These are phyloP conservation scores for Tuctoria greenei DNA, from an alignment of 176 grass and related monocot species.

Conservation along the genomic window DNA sequence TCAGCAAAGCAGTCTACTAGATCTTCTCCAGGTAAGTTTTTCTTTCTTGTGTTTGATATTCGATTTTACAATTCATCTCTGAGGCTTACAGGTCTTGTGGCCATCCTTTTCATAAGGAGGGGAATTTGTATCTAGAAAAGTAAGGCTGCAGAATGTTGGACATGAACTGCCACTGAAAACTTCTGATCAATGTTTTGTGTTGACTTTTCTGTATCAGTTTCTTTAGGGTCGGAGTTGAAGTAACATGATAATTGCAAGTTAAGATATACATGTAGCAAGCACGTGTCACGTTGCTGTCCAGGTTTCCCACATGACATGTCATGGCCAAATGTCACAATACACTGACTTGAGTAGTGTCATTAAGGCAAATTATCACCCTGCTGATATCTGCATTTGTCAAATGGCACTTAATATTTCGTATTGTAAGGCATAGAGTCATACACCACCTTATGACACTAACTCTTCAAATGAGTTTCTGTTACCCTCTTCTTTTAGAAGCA, in stretches of 20 bases:
- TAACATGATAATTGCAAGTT: conserved; percentile 19
- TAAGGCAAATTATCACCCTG: conserved; percentile 13
- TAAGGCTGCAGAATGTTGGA: not conserved
- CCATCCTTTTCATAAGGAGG: not conserved
- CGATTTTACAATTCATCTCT: conserved; percentile 9
- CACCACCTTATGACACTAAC: not conserved
- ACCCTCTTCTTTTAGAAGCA: conserved; percentile 14
- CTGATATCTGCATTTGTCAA: conserved; percentile 3
- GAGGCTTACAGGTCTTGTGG: not conserved
- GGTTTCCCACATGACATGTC: not conserved
- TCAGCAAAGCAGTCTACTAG: conserved; percentile 80
- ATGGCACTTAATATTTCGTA: conserved; percentile 1
- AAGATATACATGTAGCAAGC: conserved; percentile 22
- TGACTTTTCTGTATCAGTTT: conserved; percentile 24
- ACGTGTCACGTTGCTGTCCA: conserved; percentile 18
- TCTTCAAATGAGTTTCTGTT: not conserved
- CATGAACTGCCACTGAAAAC: not conserved
- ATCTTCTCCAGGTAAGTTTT: conserved; percentile 91
- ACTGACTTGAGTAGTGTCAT: conserved; percentile 6
- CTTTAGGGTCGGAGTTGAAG: not conserved
- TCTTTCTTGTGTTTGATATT: not conserved
- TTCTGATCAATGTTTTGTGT: not conserved
- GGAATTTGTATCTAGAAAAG: not conserved
- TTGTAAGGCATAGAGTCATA: not conserved
- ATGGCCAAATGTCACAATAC: conserved; percentile 1